Percentiles rank a stretch among this genome's conserved stretches.
Conservation (phyloP, 257 asterid species). For the Asclepias syriaca region DNA sequence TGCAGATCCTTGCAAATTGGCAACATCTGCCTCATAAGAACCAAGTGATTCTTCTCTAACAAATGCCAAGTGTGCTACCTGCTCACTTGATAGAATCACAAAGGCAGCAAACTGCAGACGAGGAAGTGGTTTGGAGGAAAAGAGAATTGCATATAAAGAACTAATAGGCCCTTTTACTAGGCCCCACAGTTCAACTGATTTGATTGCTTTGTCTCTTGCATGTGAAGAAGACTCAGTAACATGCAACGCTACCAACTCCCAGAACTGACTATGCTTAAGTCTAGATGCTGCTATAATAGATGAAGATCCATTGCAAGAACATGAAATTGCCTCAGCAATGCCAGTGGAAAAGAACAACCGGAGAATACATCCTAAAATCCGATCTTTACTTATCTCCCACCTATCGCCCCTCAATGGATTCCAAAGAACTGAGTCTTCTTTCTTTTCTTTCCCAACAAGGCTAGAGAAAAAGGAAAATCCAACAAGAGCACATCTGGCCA, state of each 20-base stretch:
- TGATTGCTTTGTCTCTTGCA: slow-evolving; percentile 87
- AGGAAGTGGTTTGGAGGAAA: slow-evolving; percentile 72
- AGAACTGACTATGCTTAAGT: slow-evolving; percentile 56
- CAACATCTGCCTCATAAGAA: slow-evolving; percentile 33
- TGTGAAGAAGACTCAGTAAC: slow-evolving; percentile 66
- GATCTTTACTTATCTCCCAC: slow-evolving; percentile 68
- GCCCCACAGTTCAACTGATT: slow-evolving; percentile 91
- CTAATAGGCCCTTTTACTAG: slow-evolving; percentile 78
- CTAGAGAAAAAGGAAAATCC: slow-evolving; percentile 62
- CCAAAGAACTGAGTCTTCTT: slow-evolving; percentile 31
- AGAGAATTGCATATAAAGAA: slow-evolving; percentile 74
- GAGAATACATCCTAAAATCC: slow-evolving; percentile 76
- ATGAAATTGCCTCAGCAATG: slow-evolving; percentile 62
- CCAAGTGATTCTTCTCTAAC: slow-evolving; percentile 25
- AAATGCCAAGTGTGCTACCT: slow-evolving; percentile 53
- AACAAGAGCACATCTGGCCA: slow-evolving; percentile 76
- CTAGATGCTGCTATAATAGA: slow-evolving; percentile 66
- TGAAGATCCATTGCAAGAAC: slow-evolving; percentile 54
- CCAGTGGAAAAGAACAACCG: slow-evolving; percentile 89
- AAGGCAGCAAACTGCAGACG: slow-evolving; percentile 79
- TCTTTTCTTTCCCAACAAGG: slow-evolving; percentile 34
- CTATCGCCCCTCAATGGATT: slow-evolving; percentile 53
- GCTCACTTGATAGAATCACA: slow-evolving; percentile 71
- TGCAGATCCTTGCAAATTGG: slow-evolving; percentile 40
- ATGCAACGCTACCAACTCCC: slow-evolving; percentile 82